Evolutionary conservation across 192 early-diverging fungal genomes (phyloP).

Genomic region (Coemansia sp.): DNA sequence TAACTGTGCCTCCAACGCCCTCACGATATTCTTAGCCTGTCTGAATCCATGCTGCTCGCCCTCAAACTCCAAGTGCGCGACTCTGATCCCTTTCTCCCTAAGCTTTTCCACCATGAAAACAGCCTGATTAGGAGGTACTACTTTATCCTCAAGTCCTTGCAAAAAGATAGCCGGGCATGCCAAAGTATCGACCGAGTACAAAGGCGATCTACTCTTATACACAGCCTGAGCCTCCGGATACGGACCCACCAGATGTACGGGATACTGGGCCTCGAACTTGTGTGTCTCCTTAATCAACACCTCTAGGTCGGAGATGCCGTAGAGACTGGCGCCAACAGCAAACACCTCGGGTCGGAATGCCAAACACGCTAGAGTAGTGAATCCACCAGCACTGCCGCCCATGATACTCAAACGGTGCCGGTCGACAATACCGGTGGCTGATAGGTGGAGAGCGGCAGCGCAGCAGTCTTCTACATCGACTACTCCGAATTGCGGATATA

Average conservation of each 20-base stretch:
- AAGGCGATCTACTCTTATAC: conserved; percentile 67
- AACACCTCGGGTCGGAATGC: conserved; percentile 74
- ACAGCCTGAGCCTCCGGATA: conserved; percentile 59
- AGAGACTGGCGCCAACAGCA: conserved; percentile 69
- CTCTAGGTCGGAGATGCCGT: conserved; percentile 74
- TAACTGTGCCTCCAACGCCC: conserved; percentile 65
- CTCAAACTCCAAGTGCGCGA: conserved; percentile 65
- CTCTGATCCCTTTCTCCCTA: conserved; percentile 60
- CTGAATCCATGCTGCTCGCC: conserved; percentile 76
- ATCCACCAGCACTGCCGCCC: conserved; percentile 74
- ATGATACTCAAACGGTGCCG: conserved; percentile 63
- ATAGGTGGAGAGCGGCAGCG: conserved; percentile 67
- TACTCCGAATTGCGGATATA: conserved; percentile 71
- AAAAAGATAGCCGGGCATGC: conserved; percentile 69
- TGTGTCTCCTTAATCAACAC: conserved; percentile 73
- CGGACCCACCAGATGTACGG: conserved; percentile 63
- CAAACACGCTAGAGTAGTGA: conserved; percentile 64
- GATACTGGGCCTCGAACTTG: conserved; percentile 76
- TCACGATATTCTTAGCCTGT: conserved; percentile 65
- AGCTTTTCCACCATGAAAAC: conserved; percentile 74
- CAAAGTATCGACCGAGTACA: conserved; percentile 63
- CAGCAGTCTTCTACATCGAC: conserved; percentile 82
- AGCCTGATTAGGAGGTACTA: conserved; percentile 78
- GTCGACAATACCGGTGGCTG: conserved; percentile 61
- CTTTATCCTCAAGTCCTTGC: conserved; percentile 75